phyloP scores from a whole-genome alignment of 2,329 filamentous ascomycete genomes.

The Aspergillus neotritici region DNA sequence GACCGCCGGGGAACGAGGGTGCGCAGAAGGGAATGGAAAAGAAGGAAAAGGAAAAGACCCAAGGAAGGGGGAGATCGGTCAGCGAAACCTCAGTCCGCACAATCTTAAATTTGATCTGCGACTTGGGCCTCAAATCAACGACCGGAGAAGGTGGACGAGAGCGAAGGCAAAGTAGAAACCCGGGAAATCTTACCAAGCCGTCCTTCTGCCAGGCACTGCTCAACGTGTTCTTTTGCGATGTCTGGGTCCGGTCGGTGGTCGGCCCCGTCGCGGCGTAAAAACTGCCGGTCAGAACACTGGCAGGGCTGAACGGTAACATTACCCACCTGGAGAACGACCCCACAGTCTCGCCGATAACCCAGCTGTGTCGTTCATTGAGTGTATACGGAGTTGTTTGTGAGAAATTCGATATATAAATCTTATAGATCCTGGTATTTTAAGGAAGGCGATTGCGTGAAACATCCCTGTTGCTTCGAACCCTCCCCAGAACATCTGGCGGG shows the following conservation, averaged over 20 bases:
- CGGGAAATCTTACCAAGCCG: no score
- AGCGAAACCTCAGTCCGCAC: no score
- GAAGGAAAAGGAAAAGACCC: not conserved
- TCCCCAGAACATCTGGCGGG: no score
- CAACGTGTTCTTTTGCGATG: conserved; percentile 24
- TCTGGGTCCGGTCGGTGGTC: conserved; percentile 4
- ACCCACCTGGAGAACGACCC: not conserved
- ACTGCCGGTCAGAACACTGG: conserved; percentile 11
- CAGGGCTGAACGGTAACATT: conserved; percentile 19
- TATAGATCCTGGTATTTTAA: not conserved
- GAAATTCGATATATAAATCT: no score
- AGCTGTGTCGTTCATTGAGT: no score
- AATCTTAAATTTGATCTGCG: no score
- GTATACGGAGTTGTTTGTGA: no score
- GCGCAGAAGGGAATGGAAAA: not conserved
- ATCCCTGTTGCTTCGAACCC: no score
- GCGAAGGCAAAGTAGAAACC: not conserved
- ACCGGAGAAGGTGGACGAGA: no score
- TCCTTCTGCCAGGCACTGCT: conserved; percentile 4
- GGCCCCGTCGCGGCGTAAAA: not conserved
- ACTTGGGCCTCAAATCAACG: no score
- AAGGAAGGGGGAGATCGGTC: not conserved
- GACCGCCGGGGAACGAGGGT: not conserved
- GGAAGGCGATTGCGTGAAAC: no score
- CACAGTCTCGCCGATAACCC: not conserved